These are phyloP conservation scores for Calonectria pseudoturangicola DNA, from an alignment of 2,329 filamentous ascomycete genomes.

Conservation along the genomic window DNA sequence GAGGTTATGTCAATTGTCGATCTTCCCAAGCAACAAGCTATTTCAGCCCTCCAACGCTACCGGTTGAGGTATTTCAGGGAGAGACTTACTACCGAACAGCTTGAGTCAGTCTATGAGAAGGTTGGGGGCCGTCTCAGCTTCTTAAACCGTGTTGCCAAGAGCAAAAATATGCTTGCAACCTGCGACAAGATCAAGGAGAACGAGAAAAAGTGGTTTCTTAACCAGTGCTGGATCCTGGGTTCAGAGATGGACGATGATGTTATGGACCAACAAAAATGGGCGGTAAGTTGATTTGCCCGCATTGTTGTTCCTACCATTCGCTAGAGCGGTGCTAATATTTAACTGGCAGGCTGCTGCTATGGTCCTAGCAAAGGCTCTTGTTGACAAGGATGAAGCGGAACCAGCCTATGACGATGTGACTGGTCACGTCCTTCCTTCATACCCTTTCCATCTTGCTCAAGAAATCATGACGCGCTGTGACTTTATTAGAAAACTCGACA, in stretches of 20 bases:
- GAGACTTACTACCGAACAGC: slow-evolving; percentile 68
- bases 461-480: slow-evolving; percentile 97
- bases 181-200: slow-evolving; percentile 83
- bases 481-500: slow-evolving; percentile 94
- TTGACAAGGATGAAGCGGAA: slow-evolving; percentile 85
- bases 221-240: slow-evolving; percentile 84
- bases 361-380: slow-evolving; percentile 92
- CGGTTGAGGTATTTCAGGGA: slow-evolving; percentile 86
- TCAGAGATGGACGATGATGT: slow-evolving; percentile 94
- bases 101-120: slow-evolving; percentile 88
- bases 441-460: slow-evolving; percentile 87
- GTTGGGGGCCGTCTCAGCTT: slow-evolving; percentile 93
- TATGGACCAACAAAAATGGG: slow-evolving; percentile 98
- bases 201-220: slow-evolving; percentile 86
- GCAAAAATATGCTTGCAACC: slow-evolving; percentile 84
- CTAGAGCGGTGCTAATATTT: slow-evolving; percentile 37
- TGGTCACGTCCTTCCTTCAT: slow-evolving; percentile 86
- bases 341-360: slow-evolving; percentile 85
- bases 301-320: not conserved
- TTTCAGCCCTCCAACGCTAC: slow-evolving; percentile 85
- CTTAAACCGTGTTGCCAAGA: slow-evolving; percentile 92
- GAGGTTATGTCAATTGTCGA: slow-evolving; percentile 92
- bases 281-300: slow-evolving; percentile 72
- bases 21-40: slow-evolving; percentile 85
- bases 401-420: slow-evolving; percentile 78